These are phyloP conservation scores for Senna siamea DNA, from an alignment of 306 rosid species.

Conservation along the genomic window DNA sequence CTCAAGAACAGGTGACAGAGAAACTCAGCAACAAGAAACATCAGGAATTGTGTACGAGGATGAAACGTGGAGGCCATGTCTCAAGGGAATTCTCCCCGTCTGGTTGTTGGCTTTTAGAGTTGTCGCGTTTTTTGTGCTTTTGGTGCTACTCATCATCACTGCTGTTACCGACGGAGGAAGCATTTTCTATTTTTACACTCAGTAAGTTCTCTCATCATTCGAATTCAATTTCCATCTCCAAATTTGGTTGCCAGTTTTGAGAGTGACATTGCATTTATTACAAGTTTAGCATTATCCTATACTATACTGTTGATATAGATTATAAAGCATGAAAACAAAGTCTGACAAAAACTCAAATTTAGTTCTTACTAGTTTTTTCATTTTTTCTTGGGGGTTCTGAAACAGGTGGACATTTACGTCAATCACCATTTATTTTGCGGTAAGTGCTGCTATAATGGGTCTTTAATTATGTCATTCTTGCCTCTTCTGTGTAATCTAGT, in stretches of 20 bases:
- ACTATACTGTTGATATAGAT: conserved; percentile 13
- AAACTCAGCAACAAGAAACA: too few species aligned
- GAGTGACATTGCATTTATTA: conserved; percentile 10
- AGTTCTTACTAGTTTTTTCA: conserved; percentile 7
- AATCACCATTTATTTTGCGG: conserved; percentile 93
- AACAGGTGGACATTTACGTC: conserved; percentile 92
- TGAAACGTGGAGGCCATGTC: conserved; percentile 94
- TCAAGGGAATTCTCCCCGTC: conserved; percentile 86
- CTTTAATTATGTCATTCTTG: conserved; percentile 12
- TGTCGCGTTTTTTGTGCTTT: conserved; percentile 76
- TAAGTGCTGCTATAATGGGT: conserved; percentile 48
- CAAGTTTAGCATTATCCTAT: background rate
- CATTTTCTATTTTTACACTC: conserved; percentile 83
- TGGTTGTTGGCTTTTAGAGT: conserved; percentile 87
- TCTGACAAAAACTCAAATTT: conserved; percentile 4
- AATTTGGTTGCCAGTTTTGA: conserved; percentile 3
- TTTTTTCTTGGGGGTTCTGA: conserved; percentile 28
- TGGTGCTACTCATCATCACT: conserved; percentile 70
- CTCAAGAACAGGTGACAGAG: conserved; percentile 31
- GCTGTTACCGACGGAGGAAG: conserved; percentile 67
- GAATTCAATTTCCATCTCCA: conserved; percentile 6
- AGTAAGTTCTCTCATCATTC: conserved; percentile 60
- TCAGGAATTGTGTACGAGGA: conserved; percentile 70
- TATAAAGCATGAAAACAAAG: conserved; percentile 1
- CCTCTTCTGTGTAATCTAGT: conserved; percentile 1